These are phyloP conservation scores for Akebia trifoliata DNA, from an alignment of 164 flowering plant genomes.

Conservation along the genomic window DNA sequence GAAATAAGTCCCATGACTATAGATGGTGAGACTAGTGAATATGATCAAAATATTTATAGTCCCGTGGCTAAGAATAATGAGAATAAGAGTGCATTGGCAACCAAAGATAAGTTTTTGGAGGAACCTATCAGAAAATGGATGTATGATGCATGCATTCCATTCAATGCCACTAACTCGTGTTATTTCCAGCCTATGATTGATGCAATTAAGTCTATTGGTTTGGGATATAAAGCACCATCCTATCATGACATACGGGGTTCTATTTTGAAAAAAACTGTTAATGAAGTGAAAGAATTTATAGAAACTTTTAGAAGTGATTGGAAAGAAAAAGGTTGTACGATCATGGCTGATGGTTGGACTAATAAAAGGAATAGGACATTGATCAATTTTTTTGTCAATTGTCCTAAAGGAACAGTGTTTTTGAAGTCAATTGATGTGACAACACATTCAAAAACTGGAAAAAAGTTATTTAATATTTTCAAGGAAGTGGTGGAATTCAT, in stretches of 20 bases:
- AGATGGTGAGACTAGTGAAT: background rate
- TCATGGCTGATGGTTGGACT: constrained; percentile 16
- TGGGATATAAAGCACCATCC: constrained; percentile 1
- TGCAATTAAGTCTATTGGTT: constrained; percentile 3
- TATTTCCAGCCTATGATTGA: constrained; percentile 4
- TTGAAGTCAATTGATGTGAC: constrained; percentile 10
- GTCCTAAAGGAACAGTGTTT: constrained; percentile 5
- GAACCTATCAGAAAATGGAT: too few relatives aligned
- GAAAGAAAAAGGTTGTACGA: constrained; percentile 10
- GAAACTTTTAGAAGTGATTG: background rate
- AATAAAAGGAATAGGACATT: background rate
- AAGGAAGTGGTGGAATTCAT: constrained; percentile 5
- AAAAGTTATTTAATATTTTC: background rate
- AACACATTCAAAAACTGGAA: background rate
- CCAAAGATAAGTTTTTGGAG: too few relatives aligned
- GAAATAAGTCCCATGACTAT: background rate
- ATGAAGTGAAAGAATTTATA: too few relatives aligned
- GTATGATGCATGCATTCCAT: constrained; percentile 12
- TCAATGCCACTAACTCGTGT: constrained; percentile 5
- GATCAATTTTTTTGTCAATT: constrained; percentile 12
- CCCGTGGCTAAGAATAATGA: too few relatives aligned
- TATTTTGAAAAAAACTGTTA: background rate
- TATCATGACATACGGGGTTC: background rate
- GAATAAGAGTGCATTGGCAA: too few relatives aligned
- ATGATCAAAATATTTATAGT: too few relatives aligned